Evolutionary conservation across 768 basidiomycete species (phyloP), one percentile per base, ranked within the genome.

Genomic region (Tylopilus plumbeoviolaceoides): DNA sequence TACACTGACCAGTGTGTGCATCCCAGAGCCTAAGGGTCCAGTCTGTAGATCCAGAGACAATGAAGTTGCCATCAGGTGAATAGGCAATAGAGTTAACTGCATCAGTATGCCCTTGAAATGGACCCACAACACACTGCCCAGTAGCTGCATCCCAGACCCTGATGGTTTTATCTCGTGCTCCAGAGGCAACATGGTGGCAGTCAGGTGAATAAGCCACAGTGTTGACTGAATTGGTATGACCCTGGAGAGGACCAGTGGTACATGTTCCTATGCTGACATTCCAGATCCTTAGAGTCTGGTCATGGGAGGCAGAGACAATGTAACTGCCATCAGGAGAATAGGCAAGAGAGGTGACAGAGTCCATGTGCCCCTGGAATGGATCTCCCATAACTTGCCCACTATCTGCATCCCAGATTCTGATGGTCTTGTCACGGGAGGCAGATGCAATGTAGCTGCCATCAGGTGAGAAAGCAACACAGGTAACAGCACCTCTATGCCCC

Each of bases 41-140:
- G 38, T 69, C 58, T n/a, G 27, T 3, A 4, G 62, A 63, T 5
- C 53, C 70, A 51, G 67, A 65, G 21, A 47, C 65, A 39, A 72
- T 50, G 8, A 51, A 47, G 25, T 10, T 56, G 10, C 59, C 55
- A 60, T 70, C 56, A 35, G 58, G 58, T 14, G 69, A 68, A 43
- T 63, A 57, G 18, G 57, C 65, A 48, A 68, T 36, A 50, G 60
- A 59, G 10, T 35, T 35, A 0, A 63, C 41, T 25, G 30, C 20
- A 14, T 12, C 7, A 17, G 14, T 48, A 11, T 68, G 55, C 10
- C 39, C 56, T 3, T 47, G 14, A 18, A 55, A 33, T 45, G 53
- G 53, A 31, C 31, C 45, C 48, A 33, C 44, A 2, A 59, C 23
- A 48, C 54, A 39, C 11, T 48, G 28, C 40, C 60, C 47, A 53